Base-by-base conservation (phyloP, 768 basidiomycete genomes). In the Suillus sp. region DNA sequence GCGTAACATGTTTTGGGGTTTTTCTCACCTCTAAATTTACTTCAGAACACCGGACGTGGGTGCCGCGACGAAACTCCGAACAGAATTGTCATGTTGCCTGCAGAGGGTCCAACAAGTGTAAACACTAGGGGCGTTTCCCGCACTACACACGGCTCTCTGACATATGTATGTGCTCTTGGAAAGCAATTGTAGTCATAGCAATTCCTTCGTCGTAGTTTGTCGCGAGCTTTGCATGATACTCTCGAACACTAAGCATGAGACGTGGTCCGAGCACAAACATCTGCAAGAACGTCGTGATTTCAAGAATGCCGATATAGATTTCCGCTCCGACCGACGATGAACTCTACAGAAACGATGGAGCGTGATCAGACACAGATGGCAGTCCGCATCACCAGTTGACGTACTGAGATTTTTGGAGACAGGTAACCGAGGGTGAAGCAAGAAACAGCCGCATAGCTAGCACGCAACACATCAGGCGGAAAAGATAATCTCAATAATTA, bases 191-290 rank as follows among this genome's bases (percentile, higher is more conserved):
- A 10, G 13, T 25, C 35, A 56, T 37, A 4, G 13, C 14, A 56
- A 16, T 37, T 56, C 14, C 54, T 1, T 25, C 54, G 37, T 56
- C 35, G n/a, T 22, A 37, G 22, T 16, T 10, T 8, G 54, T 37
- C 1, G 14, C 14, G 9, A 56, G 34, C 8, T 25, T 18, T 16
- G 54, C 35, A 16, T 55, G n/a, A 37, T 55, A 55, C 16, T 35
- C 54, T 37, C 54, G 34, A 55, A 55, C 54, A 4, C 54, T 55
- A 8, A 55, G 34, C 34, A 55, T 37, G 54, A 55, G 54, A 22
- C n/a, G 54, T 16, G 54, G 54, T 37, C 54, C 54, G 8, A 56
- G 35, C 35, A 37, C 54, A 56, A 56, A 56, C 54, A 56, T 37
- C 35, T 56, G 35, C 16, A 56, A 14, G 16, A 56, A 9, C 22